phyloP scores from a whole-genome alignment of 2,329 filamentous ascomycete genomes.

The Alternaria sp. region DNA sequence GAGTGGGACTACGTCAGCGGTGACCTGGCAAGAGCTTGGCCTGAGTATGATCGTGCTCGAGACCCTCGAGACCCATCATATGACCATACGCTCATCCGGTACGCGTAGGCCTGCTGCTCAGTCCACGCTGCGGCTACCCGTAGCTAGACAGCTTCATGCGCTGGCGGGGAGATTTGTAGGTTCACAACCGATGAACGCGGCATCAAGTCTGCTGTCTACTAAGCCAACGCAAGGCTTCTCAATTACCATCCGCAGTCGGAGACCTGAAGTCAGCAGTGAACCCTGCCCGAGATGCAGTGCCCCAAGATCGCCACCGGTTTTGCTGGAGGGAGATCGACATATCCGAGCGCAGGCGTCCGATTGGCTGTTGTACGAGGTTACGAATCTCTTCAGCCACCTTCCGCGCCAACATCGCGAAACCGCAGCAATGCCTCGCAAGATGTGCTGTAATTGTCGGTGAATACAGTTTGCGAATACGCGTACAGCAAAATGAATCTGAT shows the following conservation, averaged over 20 bases:
- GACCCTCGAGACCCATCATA: constrained; percentile 9
- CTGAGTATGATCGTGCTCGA: constrained; percentile 6
- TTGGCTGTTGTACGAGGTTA: constrained; percentile 4
- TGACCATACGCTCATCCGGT: background rate
- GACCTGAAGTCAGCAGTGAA: background rate
- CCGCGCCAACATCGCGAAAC: background rate
- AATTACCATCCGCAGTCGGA: background rate
- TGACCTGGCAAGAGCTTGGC: constrained; percentile 7
- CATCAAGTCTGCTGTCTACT: background rate
- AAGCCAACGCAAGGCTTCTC: background rate
- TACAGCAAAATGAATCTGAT: background rate
- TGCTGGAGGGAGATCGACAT: background rate
- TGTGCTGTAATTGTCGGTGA: background rate
- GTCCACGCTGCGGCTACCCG: background rate
- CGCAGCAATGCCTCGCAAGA: background rate
- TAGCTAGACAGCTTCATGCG: background rate
- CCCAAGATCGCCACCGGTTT: background rate
- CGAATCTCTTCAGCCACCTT: constrained; percentile 8
- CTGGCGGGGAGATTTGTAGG: background rate
- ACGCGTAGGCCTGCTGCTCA: background rate
- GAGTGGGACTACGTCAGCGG: background rate
- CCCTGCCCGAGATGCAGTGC: background rate
- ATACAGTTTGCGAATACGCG: background rate
- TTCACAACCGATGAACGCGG: background rate
- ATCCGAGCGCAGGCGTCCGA: background rate